Evolutionary conservation across 768 basidiomycete genomes (phyloP).

Genomic region (Hygrophorus pudorinus): DNA sequence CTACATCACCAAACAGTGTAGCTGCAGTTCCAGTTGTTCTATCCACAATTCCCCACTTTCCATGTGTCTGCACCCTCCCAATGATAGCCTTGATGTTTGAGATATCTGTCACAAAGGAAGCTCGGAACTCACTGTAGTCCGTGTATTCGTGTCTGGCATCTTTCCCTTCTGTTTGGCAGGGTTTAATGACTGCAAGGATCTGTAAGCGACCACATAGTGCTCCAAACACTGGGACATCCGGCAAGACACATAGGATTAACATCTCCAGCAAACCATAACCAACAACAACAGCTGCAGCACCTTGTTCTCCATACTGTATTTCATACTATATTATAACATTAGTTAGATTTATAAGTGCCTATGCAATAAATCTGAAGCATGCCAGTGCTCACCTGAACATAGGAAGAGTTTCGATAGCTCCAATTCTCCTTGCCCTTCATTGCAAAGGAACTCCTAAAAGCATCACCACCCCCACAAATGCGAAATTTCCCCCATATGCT

Average conservation of each 20-base stretch:
- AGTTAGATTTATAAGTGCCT: background rate
- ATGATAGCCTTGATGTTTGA: constrained; percentile 7
- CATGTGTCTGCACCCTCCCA: constrained; percentile 6
- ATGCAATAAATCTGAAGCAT: background rate
- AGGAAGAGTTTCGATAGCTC: background rate
- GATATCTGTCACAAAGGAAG: constrained; percentile 9
- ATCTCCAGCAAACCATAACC: constrained; percentile 10
- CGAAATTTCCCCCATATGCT: constrained; percentile 17
- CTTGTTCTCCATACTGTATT: background rate
- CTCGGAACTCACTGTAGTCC: background rate
- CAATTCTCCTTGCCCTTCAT: background rate
- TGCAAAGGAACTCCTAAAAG: constrained; percentile 9
- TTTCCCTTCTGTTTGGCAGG: constrained; percentile 7
- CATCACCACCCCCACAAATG: constrained; percentile 16
- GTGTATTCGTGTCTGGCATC: constrained; percentile 8
- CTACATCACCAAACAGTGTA: constrained; percentile 3
- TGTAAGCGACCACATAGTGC: background rate
- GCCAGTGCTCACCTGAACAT: constrained; percentile 3
- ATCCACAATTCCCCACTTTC: constrained; percentile 10
- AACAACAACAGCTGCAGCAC: background rate
- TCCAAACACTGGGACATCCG: background rate
- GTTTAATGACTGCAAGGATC: constrained; percentile 9
- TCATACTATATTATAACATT: background rate
- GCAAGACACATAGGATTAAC: constrained; percentile 9
- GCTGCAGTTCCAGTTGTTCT: constrained; percentile 1